These are phyloP conservation scores for Spencermartinsiella ligniputridi DNA, from an alignment of 1,139 yeast genomes.

Conservation along the genomic window DNA sequence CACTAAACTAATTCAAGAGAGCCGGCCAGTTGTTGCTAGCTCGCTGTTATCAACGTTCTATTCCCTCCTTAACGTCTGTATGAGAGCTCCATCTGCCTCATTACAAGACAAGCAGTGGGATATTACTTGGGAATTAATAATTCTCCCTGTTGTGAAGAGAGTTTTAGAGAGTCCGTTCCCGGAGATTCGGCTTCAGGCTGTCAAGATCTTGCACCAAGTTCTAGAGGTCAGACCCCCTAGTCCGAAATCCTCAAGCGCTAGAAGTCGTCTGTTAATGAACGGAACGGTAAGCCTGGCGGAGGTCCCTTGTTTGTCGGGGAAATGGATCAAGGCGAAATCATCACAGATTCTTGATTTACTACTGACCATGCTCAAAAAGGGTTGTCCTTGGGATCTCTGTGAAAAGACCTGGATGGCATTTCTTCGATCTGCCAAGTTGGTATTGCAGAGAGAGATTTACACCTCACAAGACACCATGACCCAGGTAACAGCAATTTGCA, in stretches of 20 bases:
- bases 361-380: slow-evolving; percentile 7
- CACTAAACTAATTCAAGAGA: slow-evolving; percentile 13
- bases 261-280: slow-evolving; percentile 7
- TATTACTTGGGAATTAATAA: not conserved
- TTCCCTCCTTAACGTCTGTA: slow-evolving; percentile 11
- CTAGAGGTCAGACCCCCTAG: slow-evolving; percentile 8
- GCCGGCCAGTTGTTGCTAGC: slow-evolving; percentile 10
- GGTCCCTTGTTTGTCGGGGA: slow-evolving; percentile 17
- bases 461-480: slow-evolving; percentile 21
- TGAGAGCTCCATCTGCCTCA: slow-evolving; percentile 7
- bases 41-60: slow-evolving; percentile 10
- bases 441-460: slow-evolving; percentile 22
- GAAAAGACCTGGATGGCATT: slow-evolving; percentile 12
- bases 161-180: not conserved
- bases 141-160: not conserved
- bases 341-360: slow-evolving; percentile 11
- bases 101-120: not conserved
- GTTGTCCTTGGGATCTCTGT: slow-evolving; percentile 10
- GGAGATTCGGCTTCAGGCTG: slow-evolving; percentile 5
- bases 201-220: slow-evolving; percentile 12
- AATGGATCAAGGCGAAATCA: slow-evolving; percentile 18
- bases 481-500: slow-evolving; percentile 20
- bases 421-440: slow-evolving; percentile 12
- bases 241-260: slow-evolving; percentile 5
- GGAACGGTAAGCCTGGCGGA: slow-evolving; percentile 13